phyloP scores from a whole-genome alignment of 2,329 filamentous ascomycete species.

The Aspergillaceae sp. region DNA sequence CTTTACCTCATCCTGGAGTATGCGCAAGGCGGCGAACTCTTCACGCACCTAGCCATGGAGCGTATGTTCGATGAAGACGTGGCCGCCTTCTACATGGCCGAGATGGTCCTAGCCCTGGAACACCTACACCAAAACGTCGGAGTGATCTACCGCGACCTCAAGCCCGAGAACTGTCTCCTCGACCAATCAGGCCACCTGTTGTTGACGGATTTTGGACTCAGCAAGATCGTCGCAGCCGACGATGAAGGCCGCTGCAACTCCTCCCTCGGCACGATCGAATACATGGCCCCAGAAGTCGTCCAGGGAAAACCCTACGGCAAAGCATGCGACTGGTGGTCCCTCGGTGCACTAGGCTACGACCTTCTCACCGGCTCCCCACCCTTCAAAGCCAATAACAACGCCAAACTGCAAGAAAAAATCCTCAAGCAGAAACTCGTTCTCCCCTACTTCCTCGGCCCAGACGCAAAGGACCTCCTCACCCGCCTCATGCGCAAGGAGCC shows the following conservation, averaged over 20 bases:
- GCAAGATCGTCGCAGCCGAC: constrained; percentile 74
- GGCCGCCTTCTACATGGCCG: constrained; percentile 95
- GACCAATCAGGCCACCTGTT: constrained; percentile 87
- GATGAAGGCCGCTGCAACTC: constrained; percentile 67
- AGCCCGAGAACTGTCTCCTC: constrained; percentile 93
- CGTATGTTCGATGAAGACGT: constrained; percentile 89
- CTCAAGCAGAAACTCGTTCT: constrained; percentile 81
- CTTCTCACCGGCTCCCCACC: constrained; percentile 87
- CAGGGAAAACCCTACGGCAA: constrained; percentile 83
- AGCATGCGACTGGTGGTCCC: constrained; percentile 97
- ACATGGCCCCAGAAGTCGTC: constrained; percentile 97
- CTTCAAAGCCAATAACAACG: constrained; percentile 81
- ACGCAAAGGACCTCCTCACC: constrained; percentile 89
- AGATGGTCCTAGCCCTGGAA: constrained; percentile 89
- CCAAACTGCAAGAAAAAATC: constrained; percentile 94
- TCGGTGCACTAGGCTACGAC: constrained; percentile 86
- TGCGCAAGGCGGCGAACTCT: constrained; percentile 91
- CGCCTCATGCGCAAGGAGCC: constrained; percentile 88
- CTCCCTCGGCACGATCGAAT: constrained; percentile 89
- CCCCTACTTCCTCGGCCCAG: constrained; percentile 82
- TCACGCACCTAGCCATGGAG: constrained; percentile 86
- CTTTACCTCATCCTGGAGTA: constrained; percentile 97
- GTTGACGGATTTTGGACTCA: constrained; percentile 91
- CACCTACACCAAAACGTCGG: constrained; percentile 88
- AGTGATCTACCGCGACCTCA: constrained; percentile 92